Evolutionary conservation across 2,329 filamentous ascomycete genomes (phyloP).

Genomic region (Xylariaceae sp.): DNA sequence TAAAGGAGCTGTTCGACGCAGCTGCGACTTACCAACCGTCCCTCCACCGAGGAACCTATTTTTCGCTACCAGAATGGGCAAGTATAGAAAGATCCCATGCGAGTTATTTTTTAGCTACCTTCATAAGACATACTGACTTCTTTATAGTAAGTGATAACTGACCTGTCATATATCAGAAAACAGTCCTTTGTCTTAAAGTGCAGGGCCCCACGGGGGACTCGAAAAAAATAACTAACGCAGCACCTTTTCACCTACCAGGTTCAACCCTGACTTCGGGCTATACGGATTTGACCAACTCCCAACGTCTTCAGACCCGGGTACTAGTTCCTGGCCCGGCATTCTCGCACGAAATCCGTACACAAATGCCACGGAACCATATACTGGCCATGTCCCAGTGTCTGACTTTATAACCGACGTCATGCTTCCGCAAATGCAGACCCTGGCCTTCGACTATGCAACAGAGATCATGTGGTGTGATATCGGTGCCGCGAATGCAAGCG

Average conservation of each 20-base stretch:
- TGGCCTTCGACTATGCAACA: constrained; percentile 41
- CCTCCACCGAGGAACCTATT: constrained; percentile 45
- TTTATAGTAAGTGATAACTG: no score
- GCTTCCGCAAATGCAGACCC: constrained; percentile 45
- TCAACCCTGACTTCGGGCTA: constrained; percentile 43
- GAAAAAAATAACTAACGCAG: no score
- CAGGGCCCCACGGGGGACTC: no score
- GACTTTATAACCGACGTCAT: constrained; percentile 45
- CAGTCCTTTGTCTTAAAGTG: no score
- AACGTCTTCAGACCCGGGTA: constrained; percentile 22
- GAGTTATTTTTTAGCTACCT: no score
- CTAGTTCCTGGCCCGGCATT: constrained; percentile 37
- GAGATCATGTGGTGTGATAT: constrained; percentile 53
- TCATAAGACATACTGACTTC: no score
- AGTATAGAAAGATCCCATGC: no score
- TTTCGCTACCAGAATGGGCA: constrained; percentile 49
- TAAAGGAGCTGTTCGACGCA: constrained; percentile 44
- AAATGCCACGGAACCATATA: constrained; percentile 39
- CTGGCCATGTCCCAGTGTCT: constrained; percentile 35
- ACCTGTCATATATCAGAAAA: no score
- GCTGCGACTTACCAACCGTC: constrained; percentile 39
- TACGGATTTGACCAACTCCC: constrained; percentile 41
- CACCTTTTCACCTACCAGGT: no score
- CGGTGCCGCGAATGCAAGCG: constrained; percentile 42
- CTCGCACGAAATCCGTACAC: constrained; percentile 45